Conservation (phyloP, 1,284 basidiomycete genomes). For the Ceratobasidium sp. region DNA sequence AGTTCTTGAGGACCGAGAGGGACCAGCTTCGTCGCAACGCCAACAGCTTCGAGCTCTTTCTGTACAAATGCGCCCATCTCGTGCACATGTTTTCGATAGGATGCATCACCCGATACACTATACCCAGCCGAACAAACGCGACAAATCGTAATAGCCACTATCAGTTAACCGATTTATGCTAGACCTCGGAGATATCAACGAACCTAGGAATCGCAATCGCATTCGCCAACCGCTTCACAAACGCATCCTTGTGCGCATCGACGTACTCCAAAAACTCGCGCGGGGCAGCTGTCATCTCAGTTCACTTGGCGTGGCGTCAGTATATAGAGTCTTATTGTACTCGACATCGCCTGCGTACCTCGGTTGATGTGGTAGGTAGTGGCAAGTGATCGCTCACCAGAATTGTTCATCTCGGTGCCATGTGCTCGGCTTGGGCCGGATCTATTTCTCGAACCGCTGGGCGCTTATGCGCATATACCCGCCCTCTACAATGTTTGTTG, state of each 20-base stretch:
- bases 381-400: not conserved
- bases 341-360: not conserved
- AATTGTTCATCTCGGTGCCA: conserved; percentile 37
- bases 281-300: conserved; percentile 58
- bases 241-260: conserved; percentile 77
- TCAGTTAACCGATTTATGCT: not conserved
- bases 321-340: not conserved
- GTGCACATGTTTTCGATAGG: conserved; percentile 81
- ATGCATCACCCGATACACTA: conserved; percentile 77
- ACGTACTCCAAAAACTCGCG: conserved; percentile 72
- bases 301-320: not conserved
- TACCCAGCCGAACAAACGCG: conserved; percentile 18
- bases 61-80: conserved; percentile 88
- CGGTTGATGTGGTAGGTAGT: conserved; percentile 15
- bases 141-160: not conserved
- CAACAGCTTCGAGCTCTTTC: conserved; percentile 77
- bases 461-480: conserved; percentile 14
- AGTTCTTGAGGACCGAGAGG: conserved; percentile 87
- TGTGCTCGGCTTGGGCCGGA: conserved; percentile 19
- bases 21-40: conserved; percentile 79
- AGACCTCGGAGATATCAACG: not conserved
- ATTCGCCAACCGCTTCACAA: conserved; percentile 82
- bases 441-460: conserved; percentile 4
- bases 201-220: conserved; percentile 94
- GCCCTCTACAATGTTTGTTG: not conserved